Base-by-base conservation (phyloP, 2,329 filamentous ascomycete genomes). In the Elsinoe perseae region DNA sequence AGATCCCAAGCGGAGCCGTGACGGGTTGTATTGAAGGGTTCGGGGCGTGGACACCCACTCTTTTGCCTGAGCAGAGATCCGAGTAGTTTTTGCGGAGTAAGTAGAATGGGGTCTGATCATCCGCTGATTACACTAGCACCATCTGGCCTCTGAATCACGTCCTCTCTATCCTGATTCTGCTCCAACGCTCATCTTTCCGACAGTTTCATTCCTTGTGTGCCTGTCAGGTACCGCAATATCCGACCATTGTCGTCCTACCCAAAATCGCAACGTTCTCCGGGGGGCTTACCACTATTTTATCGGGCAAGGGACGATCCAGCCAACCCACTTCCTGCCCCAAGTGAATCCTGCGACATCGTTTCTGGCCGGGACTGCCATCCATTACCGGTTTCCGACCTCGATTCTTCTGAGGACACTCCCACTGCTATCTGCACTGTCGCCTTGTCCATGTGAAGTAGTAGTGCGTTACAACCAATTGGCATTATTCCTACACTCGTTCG, bases 301-400 rank as follows among this genome's bases (percentile, higher is more conserved):
- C 46, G 20, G 43, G 21, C 43, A 42, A 42, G 38, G n/a, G 38
- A 48, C 48, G 28, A 20, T 34, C 48, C 48, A 52, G 48, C 48
- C 48, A 36, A 52, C 48, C n/a, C 48, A 52, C 28, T 50, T 52
- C 28, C 28, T 52, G 28, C 48, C 48, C 48, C n/a, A 20, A 36
- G 21, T 16, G 48, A 36, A 52, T 52, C 30, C 48, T 52, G 48
- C 48, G 48, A 28, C 48, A 52, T 52, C 48, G 48, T 52, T 52
- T 52, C 48, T 38, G 28, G 48, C 32, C 40, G 20, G 28, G 2
- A 52, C n/a, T 52, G 28, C 7, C 28, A 32, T 32, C 48, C 28
- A 52, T 38, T 34, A 16, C 48, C 48, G 30, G 28, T 20, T 52
- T 52, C 25, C n/a, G 40, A 44, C 48, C 18, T 34, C 20, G 30